These are phyloP conservation scores for Hypoxylon crocopeplum DNA, from an alignment of 495 filamentous ascomycete genomes.

Conservation along the genomic window DNA sequence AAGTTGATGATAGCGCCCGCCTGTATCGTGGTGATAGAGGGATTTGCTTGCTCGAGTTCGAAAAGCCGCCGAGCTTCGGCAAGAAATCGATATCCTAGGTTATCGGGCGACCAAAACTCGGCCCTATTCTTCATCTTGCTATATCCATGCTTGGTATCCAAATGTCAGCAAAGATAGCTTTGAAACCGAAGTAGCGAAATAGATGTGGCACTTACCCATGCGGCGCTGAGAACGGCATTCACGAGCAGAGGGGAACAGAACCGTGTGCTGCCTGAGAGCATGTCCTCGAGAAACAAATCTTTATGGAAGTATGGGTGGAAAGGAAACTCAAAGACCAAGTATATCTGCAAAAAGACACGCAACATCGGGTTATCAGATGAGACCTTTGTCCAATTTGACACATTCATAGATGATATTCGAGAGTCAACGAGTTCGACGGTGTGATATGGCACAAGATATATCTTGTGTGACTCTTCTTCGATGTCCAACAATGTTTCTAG, in stretches of 20 bases:
- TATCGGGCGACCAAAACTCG: constrained; percentile 47
- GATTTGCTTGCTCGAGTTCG: constrained; percentile 40
- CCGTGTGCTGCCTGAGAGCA: constrained; percentile 14
- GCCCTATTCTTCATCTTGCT: constrained; percentile 38
- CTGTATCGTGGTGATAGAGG: constrained; percentile 44
- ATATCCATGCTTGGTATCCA: constrained; percentile 42
- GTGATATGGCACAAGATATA: constrained; percentile 35
- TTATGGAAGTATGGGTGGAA: constrained; percentile 32
- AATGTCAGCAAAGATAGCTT: background rate
- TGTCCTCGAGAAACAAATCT: constrained; percentile 34
- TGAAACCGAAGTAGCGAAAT: background rate
- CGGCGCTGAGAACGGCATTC: constrained; percentile 44
- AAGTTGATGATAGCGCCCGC: constrained; percentile 40
- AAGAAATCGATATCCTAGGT: constrained; percentile 47
- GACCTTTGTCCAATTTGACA: constrained; percentile 31
- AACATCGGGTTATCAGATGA: constrained; percentile 32
- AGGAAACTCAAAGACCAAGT: constrained; percentile 34
- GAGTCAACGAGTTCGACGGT: constrained; percentile 29
- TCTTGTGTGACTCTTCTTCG: constrained; percentile 12
- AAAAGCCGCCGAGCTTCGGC: constrained; percentile 49
- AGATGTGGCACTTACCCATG: constrained; percentile 40
- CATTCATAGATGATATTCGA: constrained; percentile 23
- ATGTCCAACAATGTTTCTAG: background rate
- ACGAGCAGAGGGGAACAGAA: constrained; percentile 36
- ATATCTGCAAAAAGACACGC: constrained; percentile 25